These are phyloP conservation scores for Pythium dissotocum DNA, from an alignment of 352 stramenopile genomes.

Conservation along the genomic window DNA sequence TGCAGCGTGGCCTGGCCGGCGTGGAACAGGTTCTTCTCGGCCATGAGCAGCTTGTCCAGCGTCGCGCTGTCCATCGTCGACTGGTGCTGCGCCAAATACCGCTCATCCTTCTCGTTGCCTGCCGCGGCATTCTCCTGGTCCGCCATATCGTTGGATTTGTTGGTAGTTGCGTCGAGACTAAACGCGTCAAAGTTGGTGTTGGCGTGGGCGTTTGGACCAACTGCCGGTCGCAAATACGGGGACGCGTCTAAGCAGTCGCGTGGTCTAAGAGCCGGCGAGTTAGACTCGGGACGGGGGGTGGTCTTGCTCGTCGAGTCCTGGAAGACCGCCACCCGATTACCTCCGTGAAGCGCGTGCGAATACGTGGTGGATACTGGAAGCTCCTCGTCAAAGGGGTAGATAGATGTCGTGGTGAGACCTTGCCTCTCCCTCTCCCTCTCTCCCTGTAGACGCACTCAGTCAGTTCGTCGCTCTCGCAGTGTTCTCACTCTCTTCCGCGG, in stretches of 20 bases:
- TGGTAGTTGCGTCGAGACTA: neutral
- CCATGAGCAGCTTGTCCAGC: slow-evolving; percentile 78
- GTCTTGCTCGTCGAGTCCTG: neutral
- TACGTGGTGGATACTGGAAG: slow-evolving; percentile 22
- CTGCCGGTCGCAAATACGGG: neutral
- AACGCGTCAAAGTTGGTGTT: neutral
- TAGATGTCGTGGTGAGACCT: neutral
- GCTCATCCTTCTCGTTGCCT: slow-evolving; percentile 35
- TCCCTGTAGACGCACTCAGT: neutral
- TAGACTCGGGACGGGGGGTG: neutral
- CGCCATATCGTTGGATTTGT: neutral
- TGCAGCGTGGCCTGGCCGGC: slow-evolving; percentile 79
- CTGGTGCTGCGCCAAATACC: slow-evolving; percentile 63
- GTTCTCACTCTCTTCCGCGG: slow-evolving; percentile 6
- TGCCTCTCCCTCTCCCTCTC: neutral
- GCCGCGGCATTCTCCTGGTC: neutral
- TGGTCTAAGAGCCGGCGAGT: neutral
- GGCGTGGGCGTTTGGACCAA: neutral
- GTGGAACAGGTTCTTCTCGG: slow-evolving; percentile 80
- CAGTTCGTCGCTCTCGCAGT: neutral
- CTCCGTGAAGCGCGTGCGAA: slow-evolving; percentile 25
- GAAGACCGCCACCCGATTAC: slow-evolving; percentile 19
- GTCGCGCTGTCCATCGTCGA: slow-evolving; percentile 82
- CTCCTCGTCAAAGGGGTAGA: neutral
- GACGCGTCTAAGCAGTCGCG: neutral